phyloP scores from a whole-genome alignment of 306 rosid genomes.

The Pyrus bretschneideri region DNA sequence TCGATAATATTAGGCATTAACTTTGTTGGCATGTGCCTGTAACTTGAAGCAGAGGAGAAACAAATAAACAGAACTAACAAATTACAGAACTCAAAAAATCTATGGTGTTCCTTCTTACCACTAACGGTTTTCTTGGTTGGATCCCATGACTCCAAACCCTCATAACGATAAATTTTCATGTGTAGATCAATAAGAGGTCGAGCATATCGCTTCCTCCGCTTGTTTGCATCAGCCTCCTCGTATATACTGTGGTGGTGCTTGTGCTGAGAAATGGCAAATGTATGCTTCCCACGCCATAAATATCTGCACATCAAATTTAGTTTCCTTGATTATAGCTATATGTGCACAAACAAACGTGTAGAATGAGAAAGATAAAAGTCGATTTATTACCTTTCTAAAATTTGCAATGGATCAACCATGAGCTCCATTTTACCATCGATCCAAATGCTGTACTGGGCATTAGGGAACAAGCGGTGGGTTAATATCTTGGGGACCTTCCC shows the following conservation, averaged over 20 bases:
- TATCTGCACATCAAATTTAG: conserved; percentile 46
- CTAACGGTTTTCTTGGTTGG: conserved; percentile 57
- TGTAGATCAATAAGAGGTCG: conserved; percentile 96
- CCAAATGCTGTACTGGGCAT: conserved; percentile 94
- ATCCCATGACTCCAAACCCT: conserved; percentile 89
- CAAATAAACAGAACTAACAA: conserved; percentile 2
- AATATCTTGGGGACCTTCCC: conserved; percentile 94
- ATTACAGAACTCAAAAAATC: conserved; percentile 3
- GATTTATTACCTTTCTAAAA: conserved; percentile 69
- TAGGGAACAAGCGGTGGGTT: conserved; percentile 84
- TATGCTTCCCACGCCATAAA: conserved; percentile 81
- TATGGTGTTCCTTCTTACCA: conserved; percentile 46
- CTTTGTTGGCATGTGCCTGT: background rate
- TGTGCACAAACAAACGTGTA: background rate
- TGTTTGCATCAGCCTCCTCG: conserved; percentile 97
- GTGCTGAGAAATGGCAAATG: conserved; percentile 97
- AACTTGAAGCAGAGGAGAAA: background rate
- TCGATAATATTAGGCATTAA: background rate
- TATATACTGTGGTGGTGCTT: conserved; percentile 84
- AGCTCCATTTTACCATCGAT: conserved; percentile 99
- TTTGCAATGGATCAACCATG: conserved; percentile 82
- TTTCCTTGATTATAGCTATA: background rate
- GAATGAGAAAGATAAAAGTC: background rate
- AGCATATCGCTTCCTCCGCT: conserved; percentile 94
- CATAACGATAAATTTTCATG: conserved; percentile 88